Base-by-base conservation (phyloP, 2,329 filamentous ascomycete genomes). In the Colletotrichum sublineola region DNA sequence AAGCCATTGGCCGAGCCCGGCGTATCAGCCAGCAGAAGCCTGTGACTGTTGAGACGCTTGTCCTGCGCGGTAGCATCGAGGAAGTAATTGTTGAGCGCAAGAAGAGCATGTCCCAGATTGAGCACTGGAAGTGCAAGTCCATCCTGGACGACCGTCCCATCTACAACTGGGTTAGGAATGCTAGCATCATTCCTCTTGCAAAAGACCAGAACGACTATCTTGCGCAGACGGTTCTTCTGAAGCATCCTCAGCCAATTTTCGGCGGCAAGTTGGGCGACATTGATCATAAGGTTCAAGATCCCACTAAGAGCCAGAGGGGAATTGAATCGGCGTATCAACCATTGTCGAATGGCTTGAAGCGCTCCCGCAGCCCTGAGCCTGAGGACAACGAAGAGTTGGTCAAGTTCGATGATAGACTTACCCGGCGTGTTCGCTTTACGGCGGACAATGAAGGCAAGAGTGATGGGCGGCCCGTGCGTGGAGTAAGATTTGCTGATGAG, bases 1-100 rank as follows among this genome's bases (percentile, higher is more conserved):
- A 98, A 80, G 96, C 96, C 0, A 94, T 98, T 74, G 97, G 97
- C 73, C 91, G 96, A 78, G 94, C 93, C 0, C 93, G 97, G 75
- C 89, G 96, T 15, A 97, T 98, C 76, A 95, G 94, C 14, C 95
- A 98, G 80, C 91, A 85, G 66, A 91, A 89, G 72, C 89, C 91
- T 0, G 95, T 98, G 0, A 90, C 90, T 11, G 95, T 97, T 0
- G 94, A 98, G 82, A 98, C 95, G 0, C 83, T 98, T 1, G 92
- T 98, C 0, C 83, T 98, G 7, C 89, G 88, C 66, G 91, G 90
- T 69, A 97, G 93, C 12, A 89, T 98, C 12, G 96, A 98, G 78
- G 94, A 98, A 79, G 89, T 92, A 20, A 96, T 98, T 77, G 85
- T 97, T 6, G 86, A 92, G 71, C 89, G 94, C 5, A 87, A 93